These are phyloP conservation scores for Urochloa ruziziensis DNA, from an alignment of 176 grass and related monocot genomes.

Conservation along the genomic window DNA sequence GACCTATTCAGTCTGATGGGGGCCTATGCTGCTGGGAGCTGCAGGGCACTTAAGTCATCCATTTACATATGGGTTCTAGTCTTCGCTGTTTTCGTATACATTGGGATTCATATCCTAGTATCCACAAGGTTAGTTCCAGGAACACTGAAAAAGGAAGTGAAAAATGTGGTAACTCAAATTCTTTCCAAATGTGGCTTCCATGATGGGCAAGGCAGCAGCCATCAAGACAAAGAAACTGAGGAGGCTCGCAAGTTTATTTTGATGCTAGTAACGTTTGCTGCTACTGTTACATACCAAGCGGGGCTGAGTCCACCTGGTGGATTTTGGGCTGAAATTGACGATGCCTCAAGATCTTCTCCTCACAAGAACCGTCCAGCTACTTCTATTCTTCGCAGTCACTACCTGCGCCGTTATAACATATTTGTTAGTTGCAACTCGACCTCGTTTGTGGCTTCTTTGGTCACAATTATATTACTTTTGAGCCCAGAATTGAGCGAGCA, in stretches of 20 bases:
- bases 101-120: conserved; percentile 30
- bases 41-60: conserved; percentile 22
- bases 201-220: too few relatives aligned
- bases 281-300: conserved; percentile 43
- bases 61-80: conserved; percentile 42
- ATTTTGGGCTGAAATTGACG: conserved; percentile 41
- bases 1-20: conserved; percentile 48
- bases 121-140: not conserved
- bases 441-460: conserved; percentile 52
- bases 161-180: not conserved
- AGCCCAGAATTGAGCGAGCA: conserved; percentile 32
- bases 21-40: conserved; percentile 48
- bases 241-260: conserved; percentile 42
- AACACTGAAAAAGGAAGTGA: not conserved
- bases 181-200: not conserved
- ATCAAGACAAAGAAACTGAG: not conserved
- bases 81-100: conserved; percentile 10
- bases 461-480: conserved; percentile 44
- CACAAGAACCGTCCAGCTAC: conserved; percentile 24
- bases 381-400: conserved; percentile 9
- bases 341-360: not conserved
- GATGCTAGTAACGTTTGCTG: conserved; percentile 37
- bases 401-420: not conserved
- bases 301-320: conserved; percentile 50
- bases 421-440: conserved; percentile 6